Conservation (phyloP, 805 yeast species). For the Priceomyces medius region DNA sequence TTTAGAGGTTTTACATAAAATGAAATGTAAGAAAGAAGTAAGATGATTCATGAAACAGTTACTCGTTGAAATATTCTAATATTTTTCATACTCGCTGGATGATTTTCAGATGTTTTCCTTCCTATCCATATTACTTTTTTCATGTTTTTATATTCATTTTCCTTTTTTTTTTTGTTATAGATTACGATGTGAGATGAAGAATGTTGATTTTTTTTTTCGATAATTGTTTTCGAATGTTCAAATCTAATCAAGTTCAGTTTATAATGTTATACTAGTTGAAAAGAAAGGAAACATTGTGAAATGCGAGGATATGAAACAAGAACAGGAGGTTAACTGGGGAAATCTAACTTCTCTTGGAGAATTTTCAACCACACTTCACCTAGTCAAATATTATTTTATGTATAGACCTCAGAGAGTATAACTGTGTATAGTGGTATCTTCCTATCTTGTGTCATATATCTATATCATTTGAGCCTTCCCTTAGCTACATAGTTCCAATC, state of each 20-base stretch:
- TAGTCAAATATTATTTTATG: constrained; percentile 6
- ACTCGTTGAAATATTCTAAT: background rate
- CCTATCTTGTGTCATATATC: background rate
- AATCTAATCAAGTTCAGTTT: constrained; percentile 2
- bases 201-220: background rate
- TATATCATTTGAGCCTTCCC: background rate
- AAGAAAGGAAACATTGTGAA: background rate
- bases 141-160: background rate
- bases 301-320: background rate
- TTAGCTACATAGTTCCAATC: constrained; percentile 4
- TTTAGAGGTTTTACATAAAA: background rate
- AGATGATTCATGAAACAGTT: background rate
- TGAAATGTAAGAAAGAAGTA: background rate
- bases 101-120: background rate
- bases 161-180: constrained; percentile 5
- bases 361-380: background rate
- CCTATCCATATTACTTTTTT: constrained; percentile 3
- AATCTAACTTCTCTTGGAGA: constrained; percentile 1
- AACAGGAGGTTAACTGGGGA: background rate
- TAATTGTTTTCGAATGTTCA: constrained; percentile 2
- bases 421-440: constrained; percentile 5
- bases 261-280: background rate
- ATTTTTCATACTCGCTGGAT: background rate
- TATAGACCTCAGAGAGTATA: constrained; percentile 9
- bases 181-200: constrained; percentile 6